These are phyloP conservation scores for Lipomyces sp. DNA, from an alignment of 805 yeast genomes.

Conservation along the genomic window DNA sequence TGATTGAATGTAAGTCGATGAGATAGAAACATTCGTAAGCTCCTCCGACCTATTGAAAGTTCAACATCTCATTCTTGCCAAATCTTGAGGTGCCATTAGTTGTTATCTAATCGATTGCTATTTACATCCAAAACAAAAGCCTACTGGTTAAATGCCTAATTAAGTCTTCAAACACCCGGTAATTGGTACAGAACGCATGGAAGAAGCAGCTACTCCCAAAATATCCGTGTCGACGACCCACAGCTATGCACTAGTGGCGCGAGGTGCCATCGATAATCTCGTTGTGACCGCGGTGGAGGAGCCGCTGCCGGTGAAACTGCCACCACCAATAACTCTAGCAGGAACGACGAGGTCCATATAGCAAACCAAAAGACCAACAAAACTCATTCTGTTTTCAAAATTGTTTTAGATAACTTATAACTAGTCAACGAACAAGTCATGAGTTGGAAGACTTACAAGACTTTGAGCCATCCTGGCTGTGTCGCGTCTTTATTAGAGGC, in stretches of 20 bases:
- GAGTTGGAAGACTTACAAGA: conserved; percentile 20
- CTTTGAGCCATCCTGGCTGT: conserved; percentile 36
- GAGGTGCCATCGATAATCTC: conserved; percentile 31
- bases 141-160: neutral
- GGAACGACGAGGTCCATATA: conserved; percentile 33
- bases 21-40: neutral
- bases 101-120: neutral
- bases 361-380: conserved; percentile 35
- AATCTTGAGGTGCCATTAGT: neutral
- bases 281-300: conserved; percentile 26
- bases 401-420: neutral
- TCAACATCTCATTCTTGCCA: neutral
- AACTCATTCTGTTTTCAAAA: conserved; percentile 18
- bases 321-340: conserved; percentile 7
- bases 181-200: too few relatives aligned
- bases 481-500: conserved; percentile 6
- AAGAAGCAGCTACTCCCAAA: too few relatives aligned
- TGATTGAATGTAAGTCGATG: neutral
- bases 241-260: conserved; percentile 21
- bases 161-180: too few relatives aligned
- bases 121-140: neutral
- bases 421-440: neutral
- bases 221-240: neutral
- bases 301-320: conserved; percentile 11
- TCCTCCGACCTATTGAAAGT: neutral